These are phyloP conservation scores for Fusarium drepaniforme DNA, from an alignment of 2,329 filamentous ascomycete genomes.

Conservation along the genomic window DNA sequence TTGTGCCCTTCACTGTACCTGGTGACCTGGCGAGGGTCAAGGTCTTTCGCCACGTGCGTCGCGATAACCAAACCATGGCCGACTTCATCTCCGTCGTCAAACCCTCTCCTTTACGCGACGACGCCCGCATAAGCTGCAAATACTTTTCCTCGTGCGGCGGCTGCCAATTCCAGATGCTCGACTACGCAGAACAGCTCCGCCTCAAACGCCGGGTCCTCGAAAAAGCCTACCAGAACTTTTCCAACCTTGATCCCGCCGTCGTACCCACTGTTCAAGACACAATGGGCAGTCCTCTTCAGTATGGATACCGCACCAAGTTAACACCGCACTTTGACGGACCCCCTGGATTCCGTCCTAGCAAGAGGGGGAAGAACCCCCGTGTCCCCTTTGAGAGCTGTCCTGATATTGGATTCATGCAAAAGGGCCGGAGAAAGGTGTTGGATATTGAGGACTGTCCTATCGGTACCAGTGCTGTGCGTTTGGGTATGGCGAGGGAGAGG, in stretches of 20 bases:
- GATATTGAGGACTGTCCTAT: slow-evolving; percentile 99
- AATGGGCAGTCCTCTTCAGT: slow-evolving; percentile 90
- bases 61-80: slow-evolving; percentile 78
- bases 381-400: slow-evolving; percentile 72
- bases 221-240: slow-evolving; percentile 93
- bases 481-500: slow-evolving; percentile 84
- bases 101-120: slow-evolving; percentile 81
- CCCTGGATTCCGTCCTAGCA: slow-evolving; percentile 63
- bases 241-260: slow-evolving; percentile 79
- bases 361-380: slow-evolving; percentile 62
- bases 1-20: slow-evolving; percentile 89
- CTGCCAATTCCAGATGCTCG: slow-evolving; percentile 98
- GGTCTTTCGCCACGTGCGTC: slow-evolving; percentile 77
- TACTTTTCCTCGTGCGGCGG: slow-evolving; percentile 92
- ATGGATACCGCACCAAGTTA: slow-evolving; percentile 95
- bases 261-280: slow-evolving; percentile 85
- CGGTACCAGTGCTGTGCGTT: slow-evolving; percentile 85
- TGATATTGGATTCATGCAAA: slow-evolving; percentile 89
- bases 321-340: slow-evolving; percentile 95
- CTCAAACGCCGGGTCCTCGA: slow-evolving; percentile 90
- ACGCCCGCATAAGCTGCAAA: slow-evolving; percentile 80
- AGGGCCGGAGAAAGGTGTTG: slow-evolving; percentile 82
- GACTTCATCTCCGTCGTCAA: slow-evolving; percentile 85
- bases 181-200: slow-evolving; percentile 85
- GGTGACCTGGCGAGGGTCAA: slow-evolving; percentile 86